A percentile compares a stretch with the other conserved stretches of the same genome.
Conservation (phyloP, 139 green algal species). For the Chlamydomonas asymmetrica region DNA sequence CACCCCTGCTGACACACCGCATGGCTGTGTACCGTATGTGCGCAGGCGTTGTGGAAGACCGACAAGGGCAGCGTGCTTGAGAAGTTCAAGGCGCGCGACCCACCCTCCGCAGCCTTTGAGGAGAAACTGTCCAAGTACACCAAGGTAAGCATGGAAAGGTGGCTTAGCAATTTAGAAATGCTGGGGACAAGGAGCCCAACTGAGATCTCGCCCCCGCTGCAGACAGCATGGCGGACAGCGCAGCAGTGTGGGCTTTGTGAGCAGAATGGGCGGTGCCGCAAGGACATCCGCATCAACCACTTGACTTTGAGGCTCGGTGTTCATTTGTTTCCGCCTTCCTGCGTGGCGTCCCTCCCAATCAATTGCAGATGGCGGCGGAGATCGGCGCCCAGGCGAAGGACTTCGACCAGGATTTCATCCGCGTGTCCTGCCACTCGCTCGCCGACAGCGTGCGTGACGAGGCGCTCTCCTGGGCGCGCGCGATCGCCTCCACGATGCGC, state of each 20-base stretch:
- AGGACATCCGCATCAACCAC: background rate
- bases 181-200: no score
- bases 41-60: slow-evolving; percentile 86
- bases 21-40: no score
- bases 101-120: slow-evolving; percentile 64
- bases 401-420: slow-evolving; percentile 73
- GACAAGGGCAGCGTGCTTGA: slow-evolving; percentile 77
- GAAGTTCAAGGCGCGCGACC: slow-evolving; percentile 77
- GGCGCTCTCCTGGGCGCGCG: slow-evolving; percentile 70
- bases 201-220: no score
- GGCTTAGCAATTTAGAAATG: no score
- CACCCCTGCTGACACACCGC: no score
- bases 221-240: no score
- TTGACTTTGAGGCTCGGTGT: background rate
- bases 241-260: no score
- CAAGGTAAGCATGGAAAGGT: slow-evolving; percentile 59
- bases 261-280: no score
- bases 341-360: background rate
- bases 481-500: slow-evolving; percentile 68
- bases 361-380: slow-evolving; percentile 40
- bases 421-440: slow-evolving; percentile 62
- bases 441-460: slow-evolving; percentile 69
- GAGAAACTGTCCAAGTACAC: slow-evolving; percentile 79
- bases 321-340: background rate
- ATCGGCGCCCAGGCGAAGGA: slow-evolving; percentile 49